Evolutionary conservation across 1,139 yeast species (phyloP).

Genomic region (Fermentozyma sake): DNA sequence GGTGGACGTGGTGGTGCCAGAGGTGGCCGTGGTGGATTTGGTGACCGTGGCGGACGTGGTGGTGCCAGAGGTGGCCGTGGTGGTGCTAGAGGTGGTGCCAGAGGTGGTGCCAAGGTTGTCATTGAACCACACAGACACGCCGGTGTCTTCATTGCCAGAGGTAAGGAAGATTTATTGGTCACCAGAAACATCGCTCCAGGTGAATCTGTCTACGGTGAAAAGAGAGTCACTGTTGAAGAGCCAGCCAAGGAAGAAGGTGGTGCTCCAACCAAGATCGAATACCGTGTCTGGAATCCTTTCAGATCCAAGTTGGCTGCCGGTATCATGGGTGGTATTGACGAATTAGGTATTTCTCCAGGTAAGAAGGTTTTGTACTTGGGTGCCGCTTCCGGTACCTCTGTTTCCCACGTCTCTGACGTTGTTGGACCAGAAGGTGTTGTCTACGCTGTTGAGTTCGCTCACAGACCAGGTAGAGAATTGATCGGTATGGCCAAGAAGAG

Average conservation of each 20-base stretch:
- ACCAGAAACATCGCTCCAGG: constrained; percentile 98
- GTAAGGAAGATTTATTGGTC: constrained; percentile 96
- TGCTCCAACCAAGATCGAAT: constrained; percentile 92
- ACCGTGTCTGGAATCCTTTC: constrained; percentile 99
- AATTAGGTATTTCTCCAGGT: constrained; percentile 95
- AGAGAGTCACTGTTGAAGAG: constrained; percentile 90
- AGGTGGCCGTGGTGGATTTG: constrained; percentile 40
- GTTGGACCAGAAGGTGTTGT: constrained; percentile 99
- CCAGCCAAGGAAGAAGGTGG: constrained; percentile 82
- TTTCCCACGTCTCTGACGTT: constrained; percentile 95
- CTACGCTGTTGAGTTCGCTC: constrained; percentile 98
- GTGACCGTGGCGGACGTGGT: constrained; percentile 45
- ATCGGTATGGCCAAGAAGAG: constrained; percentile 99
- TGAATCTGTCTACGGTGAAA: constrained; percentile 96
- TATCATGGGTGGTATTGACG: constrained; percentile 99
- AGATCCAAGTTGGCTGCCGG: constrained; percentile 99
- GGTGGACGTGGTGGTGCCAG: constrained; percentile 42
- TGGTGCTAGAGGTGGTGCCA: constrained; percentile 75
- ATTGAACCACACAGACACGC: constrained; percentile 98
- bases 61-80: constrained; percentile 65
- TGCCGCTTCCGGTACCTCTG: constrained; percentile 99
- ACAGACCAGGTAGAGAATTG: constrained; percentile 99
- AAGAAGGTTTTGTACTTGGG: constrained; percentile 95
- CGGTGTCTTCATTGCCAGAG: constrained; percentile 98
- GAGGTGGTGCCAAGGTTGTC: constrained; percentile 90